phyloP scores from a whole-genome alignment of 1,284 basidiomycete genomes.

The Salmacisia buchloeana region DNA sequence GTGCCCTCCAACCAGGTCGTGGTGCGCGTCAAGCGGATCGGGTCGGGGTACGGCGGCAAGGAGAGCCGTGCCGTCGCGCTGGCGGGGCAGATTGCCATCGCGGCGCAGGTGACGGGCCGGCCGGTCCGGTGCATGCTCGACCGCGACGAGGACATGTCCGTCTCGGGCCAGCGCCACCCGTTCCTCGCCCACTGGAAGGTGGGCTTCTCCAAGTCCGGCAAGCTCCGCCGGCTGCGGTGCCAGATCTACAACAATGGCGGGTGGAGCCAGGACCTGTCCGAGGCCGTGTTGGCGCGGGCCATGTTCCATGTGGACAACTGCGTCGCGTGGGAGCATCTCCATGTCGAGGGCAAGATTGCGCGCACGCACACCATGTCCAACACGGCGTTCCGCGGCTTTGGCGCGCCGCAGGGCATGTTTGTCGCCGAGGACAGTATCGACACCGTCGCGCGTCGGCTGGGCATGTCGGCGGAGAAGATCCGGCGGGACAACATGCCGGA shows the following conservation, averaged over 20 bases:
- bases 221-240: conserved; percentile 44
- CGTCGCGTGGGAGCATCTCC: conserved; percentile 43
- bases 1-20: conserved; percentile 49
- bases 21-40: conserved; percentile 46
- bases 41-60: conserved; percentile 51
- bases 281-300: conserved; percentile 50
- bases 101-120: conserved; percentile 44
- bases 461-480: conserved; percentile 45
- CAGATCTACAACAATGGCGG: conserved; percentile 51
- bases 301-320: conserved; percentile 50
- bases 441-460: conserved; percentile 46
- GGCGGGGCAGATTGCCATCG: conserved; percentile 38
- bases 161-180: conserved; percentile 50
- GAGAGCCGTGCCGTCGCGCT: conserved; percentile 39
- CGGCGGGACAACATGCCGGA: conserved; percentile 48
- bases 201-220: conserved; percentile 46
- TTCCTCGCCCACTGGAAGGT: conserved; percentile 49
- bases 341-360: conserved; percentile 45
- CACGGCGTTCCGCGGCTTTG: conserved; percentile 52
- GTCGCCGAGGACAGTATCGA: conserved; percentile 47
- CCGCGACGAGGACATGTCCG: conserved; percentile 51
- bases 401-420: conserved; percentile 51
- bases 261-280: conserved; percentile 48
- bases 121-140: conserved; percentile 51
- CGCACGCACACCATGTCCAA: conserved; percentile 52